These are phyloP conservation scores for Apiospora marii DNA, from an alignment of 2,329 filamentous ascomycete genomes.

Conservation along the genomic window DNA sequence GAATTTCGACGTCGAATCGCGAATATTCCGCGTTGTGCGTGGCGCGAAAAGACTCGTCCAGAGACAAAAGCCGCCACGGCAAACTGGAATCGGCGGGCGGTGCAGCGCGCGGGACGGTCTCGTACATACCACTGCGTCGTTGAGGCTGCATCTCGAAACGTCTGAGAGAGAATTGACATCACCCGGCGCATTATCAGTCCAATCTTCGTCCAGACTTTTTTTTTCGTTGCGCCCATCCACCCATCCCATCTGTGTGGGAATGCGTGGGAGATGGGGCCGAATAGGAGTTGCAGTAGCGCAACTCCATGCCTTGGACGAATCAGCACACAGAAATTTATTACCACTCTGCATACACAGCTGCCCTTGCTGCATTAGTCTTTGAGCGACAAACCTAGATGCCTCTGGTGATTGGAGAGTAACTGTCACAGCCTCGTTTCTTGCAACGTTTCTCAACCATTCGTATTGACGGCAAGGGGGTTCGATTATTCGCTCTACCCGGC, in stretches of 20 bases:
- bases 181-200: neutral
- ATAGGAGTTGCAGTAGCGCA: constrained; percentile 21
- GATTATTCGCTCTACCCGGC: neutral
- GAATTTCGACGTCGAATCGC: constrained; percentile 17
- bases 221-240: neutral
- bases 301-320: neutral
- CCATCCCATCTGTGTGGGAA: constrained; percentile 6
- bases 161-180: neutral
- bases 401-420: constrained; percentile 13
- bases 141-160: constrained; percentile 18
- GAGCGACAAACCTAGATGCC: neutral
- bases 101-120: neutral
- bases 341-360: neutral
- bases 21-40: constrained; percentile 21
- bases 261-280: constrained; percentile 11
- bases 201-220: constrained; percentile 11
- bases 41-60: constrained; percentile 16
- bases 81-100: constrained; percentile 7
- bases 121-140: constrained; percentile 2
- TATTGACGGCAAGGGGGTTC: constrained; percentile 8
- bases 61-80: neutral
- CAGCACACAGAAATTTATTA: neutral
- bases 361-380: constrained; percentile 13
- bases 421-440: constrained; percentile 16
- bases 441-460: constrained; percentile 20